These are phyloP conservation scores for Clavispora phyllophila DNA, from an alignment of 805 yeast species.

Conservation along the genomic window DNA sequence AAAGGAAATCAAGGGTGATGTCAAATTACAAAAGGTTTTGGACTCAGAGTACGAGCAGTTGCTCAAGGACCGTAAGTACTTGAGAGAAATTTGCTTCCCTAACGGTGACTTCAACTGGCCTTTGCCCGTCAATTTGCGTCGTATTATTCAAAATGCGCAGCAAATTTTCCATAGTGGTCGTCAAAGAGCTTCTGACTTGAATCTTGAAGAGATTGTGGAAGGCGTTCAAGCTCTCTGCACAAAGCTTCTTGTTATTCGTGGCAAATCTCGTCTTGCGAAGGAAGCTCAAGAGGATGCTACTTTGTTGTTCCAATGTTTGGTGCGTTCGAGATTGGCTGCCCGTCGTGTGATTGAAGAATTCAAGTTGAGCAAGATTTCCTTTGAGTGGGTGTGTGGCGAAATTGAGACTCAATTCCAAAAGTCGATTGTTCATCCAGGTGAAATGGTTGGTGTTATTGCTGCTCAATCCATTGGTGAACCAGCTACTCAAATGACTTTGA, in stretches of 20 bases:
- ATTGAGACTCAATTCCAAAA: conserved; percentile 90
- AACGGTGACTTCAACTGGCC: conserved; percentile 98
- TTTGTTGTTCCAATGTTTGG: conserved; percentile 79
- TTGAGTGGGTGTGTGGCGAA: conserved; percentile 95
- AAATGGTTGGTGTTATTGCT: conserved; percentile 97
- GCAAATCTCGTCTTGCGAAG: conserved; percentile 61
- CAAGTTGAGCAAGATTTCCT: conserved; percentile 76
- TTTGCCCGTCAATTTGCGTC: conserved; percentile 92
- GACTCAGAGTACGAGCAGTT: conserved; percentile 85
- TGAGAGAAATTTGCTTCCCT: conserved; percentile 77
- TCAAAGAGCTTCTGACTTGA: conserved; percentile 83
- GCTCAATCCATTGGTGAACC: conserved; percentile 99
- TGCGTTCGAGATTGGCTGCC: conserved; percentile 87
- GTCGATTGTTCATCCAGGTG: conserved; percentile 93
- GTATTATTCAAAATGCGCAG: conserved; percentile 95
- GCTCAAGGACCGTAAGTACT: conserved; percentile 65
- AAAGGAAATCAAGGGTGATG: conserved; percentile 84
- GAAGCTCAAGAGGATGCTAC: conserved; percentile 96
- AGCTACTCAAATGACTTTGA: conserved; percentile 96
- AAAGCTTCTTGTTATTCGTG: conserved; percentile 74
- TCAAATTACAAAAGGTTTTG: conserved; percentile 70
- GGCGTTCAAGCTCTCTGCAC: conserved; percentile 67
- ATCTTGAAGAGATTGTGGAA: conserved; percentile 71
- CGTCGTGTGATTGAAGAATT: conserved; percentile 91
- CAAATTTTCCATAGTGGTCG: conserved; percentile 94